Evolutionary conservation across 75 land plant genomes (phyloP), one percentile per base, ranked within the genome.

Genomic region (Azolla pinnata): DNA sequence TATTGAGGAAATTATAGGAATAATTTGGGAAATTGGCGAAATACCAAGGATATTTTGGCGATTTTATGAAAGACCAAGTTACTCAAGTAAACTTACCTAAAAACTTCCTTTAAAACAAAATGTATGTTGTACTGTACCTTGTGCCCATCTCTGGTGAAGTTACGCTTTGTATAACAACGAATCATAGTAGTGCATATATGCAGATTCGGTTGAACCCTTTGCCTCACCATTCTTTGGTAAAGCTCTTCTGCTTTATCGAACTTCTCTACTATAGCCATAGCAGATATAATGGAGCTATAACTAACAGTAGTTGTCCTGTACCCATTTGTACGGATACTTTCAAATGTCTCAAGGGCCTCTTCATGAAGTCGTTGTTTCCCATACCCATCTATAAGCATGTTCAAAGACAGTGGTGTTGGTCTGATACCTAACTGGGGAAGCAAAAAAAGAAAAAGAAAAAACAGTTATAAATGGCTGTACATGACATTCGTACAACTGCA

Each of bases 91-190:
- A 38, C 7, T 38, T 38, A 38, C 14, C 7, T 38, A 38, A 38
- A 8, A 14, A 14, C 7, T 14, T 8, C 42, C 42, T 38, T 38
- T 38, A 14, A 38, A 8, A 23, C 21, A 4, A 46, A 18, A n/a
- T n/a, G n/a, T n/a, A n/a, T n/a, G n/a, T n/a, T n/a, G n/a, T n/a
- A n/a, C n/a, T n/a, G n/a, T 46, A 73, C 75, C 75, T 73, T 67
- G 48, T 73, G 75, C 20, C 75, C 75, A n/a, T 32, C 56, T 56
- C 55, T 67, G 12, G 75, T 73, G 59, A 61, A 61, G 14, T 63
- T 62, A n/a, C 63, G 54, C 29, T 40, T 18, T 12, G 70, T 38
- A 31, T 62, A 73, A 47, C 56, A 56, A 33, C 58, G 63, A 44
- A 73, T 73, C 70, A 73, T 66, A 8, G 71, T 61, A 12, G 58